These are phyloP conservation scores for Carex cristatella DNA, from an alignment of 176 grass and related monocot species.

Conservation along the genomic window DNA sequence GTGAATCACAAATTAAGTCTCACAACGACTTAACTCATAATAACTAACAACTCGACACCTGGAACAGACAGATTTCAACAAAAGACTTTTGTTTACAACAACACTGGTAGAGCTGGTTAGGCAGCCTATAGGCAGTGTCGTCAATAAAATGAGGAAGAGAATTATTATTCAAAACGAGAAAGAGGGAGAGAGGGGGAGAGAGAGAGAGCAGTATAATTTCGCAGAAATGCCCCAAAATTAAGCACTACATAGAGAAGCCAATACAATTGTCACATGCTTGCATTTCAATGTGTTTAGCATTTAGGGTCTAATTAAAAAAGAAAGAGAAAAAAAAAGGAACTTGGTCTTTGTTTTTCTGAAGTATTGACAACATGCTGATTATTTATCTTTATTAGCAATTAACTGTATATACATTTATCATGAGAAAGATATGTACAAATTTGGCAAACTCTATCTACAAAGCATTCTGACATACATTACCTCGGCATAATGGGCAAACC, in stretches of 20 bases:
- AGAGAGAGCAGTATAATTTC: not conserved
- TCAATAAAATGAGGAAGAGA: not conserved
- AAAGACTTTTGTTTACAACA: not conserved
- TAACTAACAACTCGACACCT: not conserved
- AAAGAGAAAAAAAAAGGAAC: not conserved
- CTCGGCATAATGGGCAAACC: constrained; percentile 78
- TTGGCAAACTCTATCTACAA: constrained; percentile 24
- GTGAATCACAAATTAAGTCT: not conserved
- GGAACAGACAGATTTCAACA: not conserved
- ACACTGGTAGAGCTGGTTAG: not conserved
- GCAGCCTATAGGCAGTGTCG: not conserved
- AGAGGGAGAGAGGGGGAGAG: not conserved
- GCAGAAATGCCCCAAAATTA: too few relatives aligned
- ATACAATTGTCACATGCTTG: not conserved
- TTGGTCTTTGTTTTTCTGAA: not conserved
- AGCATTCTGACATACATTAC: constrained; percentile 55
- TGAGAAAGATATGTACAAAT: not conserved
- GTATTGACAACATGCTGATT: not conserved
- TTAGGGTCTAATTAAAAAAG: too few relatives aligned
- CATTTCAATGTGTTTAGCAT: not conserved
- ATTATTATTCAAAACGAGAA: not conserved
- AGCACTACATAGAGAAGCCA: too few relatives aligned
- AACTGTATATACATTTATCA: not conserved
- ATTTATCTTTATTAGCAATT: not conserved
- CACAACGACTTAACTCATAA: not conserved